A percentile compares a stretch with the other conserved stretches of the same genome.
phyloP scores from a whole-genome alignment of 768 basidiomycete species.

The Russula sp. region DNA sequence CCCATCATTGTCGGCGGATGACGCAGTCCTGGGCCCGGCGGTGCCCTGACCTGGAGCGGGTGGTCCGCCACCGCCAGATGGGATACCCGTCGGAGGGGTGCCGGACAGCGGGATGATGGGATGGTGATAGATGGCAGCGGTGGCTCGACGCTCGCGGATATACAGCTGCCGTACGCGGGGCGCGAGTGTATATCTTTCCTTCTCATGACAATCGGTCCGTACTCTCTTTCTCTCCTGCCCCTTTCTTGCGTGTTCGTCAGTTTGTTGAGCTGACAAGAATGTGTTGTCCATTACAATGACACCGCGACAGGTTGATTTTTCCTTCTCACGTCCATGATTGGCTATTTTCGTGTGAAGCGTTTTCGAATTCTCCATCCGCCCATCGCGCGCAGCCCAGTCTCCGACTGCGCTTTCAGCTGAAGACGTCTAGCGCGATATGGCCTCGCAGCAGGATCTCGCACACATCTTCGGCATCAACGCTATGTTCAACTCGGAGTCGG shows the following conservation, averaged over 20 bases:
- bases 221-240: background rate
- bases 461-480: slow-evolving; percentile 17
- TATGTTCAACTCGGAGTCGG: background rate
- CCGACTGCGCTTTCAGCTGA: background rate
- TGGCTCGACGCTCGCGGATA: background rate
- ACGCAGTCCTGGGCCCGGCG: background rate
- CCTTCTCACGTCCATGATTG: slow-evolving; percentile 72
- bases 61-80: background rate
- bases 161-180: slow-evolving; percentile 34
- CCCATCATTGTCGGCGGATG: background rate
- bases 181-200: slow-evolving; percentile 88
- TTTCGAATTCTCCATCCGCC: slow-evolving; percentile 71
- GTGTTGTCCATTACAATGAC: background rate
- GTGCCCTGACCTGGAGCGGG: background rate
- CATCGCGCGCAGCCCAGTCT: slow-evolving; percentile 23
- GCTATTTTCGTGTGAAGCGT: slow-evolving; percentile 78
- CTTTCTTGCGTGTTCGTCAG: background rate
- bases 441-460: slow-evolving; percentile 15
- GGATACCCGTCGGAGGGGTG: slow-evolving; percentile 9
- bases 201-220: slow-evolving; percentile 80
- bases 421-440: slow-evolving; percentile 8
- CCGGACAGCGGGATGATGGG: slow-evolving; percentile 4
- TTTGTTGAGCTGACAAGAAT: background rate
- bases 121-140: slow-evolving; percentile 8
- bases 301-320: slow-evolving; percentile 73